These are phyloP conservation scores for Chlorella sp. DNA, from an alignment of 139 green algal genomes.

Conservation along the genomic window DNA sequence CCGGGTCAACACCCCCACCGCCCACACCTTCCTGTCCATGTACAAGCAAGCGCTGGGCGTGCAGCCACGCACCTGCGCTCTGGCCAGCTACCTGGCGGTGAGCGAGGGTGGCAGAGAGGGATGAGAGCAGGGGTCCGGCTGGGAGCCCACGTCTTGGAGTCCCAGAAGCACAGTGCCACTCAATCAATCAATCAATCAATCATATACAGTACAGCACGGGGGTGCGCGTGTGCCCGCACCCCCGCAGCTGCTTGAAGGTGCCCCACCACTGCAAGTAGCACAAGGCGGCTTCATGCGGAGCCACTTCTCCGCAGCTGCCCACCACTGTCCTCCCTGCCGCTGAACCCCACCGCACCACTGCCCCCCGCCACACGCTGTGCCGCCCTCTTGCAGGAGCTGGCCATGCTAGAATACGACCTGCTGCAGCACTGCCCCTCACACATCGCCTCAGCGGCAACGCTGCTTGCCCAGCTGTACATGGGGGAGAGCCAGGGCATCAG, in stretches of 20 bases:
- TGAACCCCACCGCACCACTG: too few species aligned
- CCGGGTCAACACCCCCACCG: constrained; percentile 49
- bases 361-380: too few species aligned
- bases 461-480: constrained; percentile 39
- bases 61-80: constrained; percentile 25
- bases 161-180: too few species aligned
- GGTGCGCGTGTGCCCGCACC: not conserved
- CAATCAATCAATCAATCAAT: too few species aligned
- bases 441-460: constrained; percentile 44
- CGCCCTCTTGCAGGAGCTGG: constrained; percentile 49
- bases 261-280: not conserved
- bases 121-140: too few species aligned
- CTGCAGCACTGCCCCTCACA: constrained; percentile 39
- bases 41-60: constrained; percentile 44
- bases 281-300: too few species aligned
- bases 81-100: constrained; percentile 59
- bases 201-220: too few species aligned
- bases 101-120: not conserved
- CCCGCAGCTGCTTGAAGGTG: not conserved
- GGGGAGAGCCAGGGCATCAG: not conserved
- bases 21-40: constrained; percentile 62
- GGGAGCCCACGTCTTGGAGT: too few species aligned
- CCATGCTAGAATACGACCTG: constrained; percentile 54
- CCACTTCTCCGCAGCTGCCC: too few species aligned
- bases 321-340: too few species aligned